These are phyloP conservation scores for Ophiobolus disseminans DNA, from an alignment of 2,329 filamentous ascomycete species.

Conservation along the genomic window DNA sequence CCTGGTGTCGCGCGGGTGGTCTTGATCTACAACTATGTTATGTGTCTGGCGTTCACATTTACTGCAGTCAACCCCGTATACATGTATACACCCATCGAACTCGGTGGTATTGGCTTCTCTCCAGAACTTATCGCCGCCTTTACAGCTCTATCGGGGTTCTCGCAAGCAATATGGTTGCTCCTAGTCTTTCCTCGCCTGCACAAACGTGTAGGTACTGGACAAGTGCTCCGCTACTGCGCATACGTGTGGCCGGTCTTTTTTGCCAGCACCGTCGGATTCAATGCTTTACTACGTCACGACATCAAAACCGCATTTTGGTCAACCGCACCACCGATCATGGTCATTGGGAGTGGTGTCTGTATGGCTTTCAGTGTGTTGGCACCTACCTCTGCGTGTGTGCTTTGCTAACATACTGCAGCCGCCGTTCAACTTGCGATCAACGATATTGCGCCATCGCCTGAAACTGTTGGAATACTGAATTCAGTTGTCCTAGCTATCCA, in stretches of 20 bases:
- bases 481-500: slow-evolving; percentile 68
- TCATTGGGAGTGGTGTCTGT: slow-evolving; percentile 67
- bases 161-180: slow-evolving; percentile 75
- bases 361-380: slow-evolving; percentile 69
- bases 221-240: slow-evolving; percentile 66
- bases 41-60: slow-evolving; percentile 73
- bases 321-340: slow-evolving; percentile 52
- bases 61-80: slow-evolving; percentile 74
- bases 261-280: slow-evolving; percentile 59
- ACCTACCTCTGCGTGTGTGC: background rate
- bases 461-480: slow-evolving; percentile 74
- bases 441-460: slow-evolving; percentile 71
- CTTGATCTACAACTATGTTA: slow-evolving; percentile 69
- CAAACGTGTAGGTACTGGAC: slow-evolving; percentile 68
- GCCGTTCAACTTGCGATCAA: slow-evolving; percentile 76
- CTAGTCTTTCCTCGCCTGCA: slow-evolving; percentile 74
- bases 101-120: slow-evolving; percentile 71
- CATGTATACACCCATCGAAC: slow-evolving; percentile 66
- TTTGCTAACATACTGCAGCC: slow-evolving; percentile 44
- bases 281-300: slow-evolving; percentile 61
- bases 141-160: slow-evolving; percentile 68
- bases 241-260: slow-evolving; percentile 71
- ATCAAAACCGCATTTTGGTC: slow-evolving; percentile 65
- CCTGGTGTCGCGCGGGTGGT: slow-evolving; percentile 73
- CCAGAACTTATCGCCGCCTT: slow-evolving; percentile 70